A percentile compares a stretch with the other conserved stretches of the same genome.
Evolutionary conservation across 2,329 filamentous ascomycete species (phyloP).

Genomic region (Fusarium denticulatum): DNA sequence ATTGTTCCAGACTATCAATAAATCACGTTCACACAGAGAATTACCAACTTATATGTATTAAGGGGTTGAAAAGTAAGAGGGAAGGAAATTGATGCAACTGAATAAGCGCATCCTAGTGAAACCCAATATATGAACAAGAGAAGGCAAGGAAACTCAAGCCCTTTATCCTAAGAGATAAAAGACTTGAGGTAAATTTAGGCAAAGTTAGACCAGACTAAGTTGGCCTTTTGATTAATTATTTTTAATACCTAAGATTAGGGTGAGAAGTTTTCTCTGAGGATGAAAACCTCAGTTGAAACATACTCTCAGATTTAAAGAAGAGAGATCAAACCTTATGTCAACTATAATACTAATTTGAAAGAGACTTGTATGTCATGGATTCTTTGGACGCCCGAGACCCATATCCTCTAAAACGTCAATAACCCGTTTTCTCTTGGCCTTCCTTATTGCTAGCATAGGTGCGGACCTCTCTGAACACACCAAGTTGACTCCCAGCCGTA

Average conservation of each 20-base stretch:
- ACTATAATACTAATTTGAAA: not conserved
- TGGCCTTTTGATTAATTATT: not conserved
- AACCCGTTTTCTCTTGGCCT: constrained; percentile 48
- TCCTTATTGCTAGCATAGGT: constrained; percentile 37
- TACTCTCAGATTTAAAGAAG: not conserved
- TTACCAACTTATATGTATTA: constrained; percentile 40
- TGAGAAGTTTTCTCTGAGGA: not conserved
- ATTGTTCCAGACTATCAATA: not conserved
- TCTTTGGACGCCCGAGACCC: not conserved
- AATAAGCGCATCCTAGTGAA: not conserved
- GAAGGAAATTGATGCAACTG: not conserved
- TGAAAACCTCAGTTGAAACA: not conserved
- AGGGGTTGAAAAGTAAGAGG: not conserved
- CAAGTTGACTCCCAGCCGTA: constrained; percentile 19
- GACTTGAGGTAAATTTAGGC: not conserved
- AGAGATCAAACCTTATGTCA: not conserved
- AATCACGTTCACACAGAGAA: constrained; percentile 44
- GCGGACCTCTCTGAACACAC: constrained; percentile 27
- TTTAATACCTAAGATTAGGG: not conserved
- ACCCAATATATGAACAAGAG: not conserved
- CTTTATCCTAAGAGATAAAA: not conserved
- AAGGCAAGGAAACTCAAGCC: not conserved
- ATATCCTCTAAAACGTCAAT: constrained; percentile 49
- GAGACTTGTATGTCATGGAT: not conserved
- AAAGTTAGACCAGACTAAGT: not conserved